A percentile compares a stretch with the other conserved stretches of the same genome.
These are phyloP conservation scores for Spencermartinsiella europaea DNA, from an alignment of 805 yeast genomes.

Conservation along the genomic window DNA sequence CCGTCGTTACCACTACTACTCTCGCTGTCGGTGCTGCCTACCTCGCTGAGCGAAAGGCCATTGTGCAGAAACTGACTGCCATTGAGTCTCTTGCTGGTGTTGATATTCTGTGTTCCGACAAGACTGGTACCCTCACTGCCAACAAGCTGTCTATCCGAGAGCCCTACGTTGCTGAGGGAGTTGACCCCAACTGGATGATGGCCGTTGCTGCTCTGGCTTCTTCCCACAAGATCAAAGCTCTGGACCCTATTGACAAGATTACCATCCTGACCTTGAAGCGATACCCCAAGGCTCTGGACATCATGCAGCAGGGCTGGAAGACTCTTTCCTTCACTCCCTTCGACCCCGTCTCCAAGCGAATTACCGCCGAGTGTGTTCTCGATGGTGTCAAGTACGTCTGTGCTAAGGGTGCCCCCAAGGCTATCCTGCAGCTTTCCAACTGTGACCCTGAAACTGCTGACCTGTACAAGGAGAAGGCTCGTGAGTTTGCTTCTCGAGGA, in stretches of 20 bases:
- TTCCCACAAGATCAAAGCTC: conserved; percentile 96
- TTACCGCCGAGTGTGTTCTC: conserved; percentile 90
- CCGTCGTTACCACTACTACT: conserved; percentile 97
- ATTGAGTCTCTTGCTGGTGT: conserved; percentile 97
- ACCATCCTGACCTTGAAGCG: conserved; percentile 82
- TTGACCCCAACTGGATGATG: conserved; percentile 93
- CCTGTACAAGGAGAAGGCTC: conserved; percentile 93
- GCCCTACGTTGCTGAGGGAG: conserved; percentile 98
- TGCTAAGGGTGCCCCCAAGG: conserved; percentile 98
- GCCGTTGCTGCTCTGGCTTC: conserved; percentile 97
- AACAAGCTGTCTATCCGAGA: conserved; percentile 93
- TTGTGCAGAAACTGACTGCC: conserved; percentile 94
- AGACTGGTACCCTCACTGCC: conserved; percentile 97
- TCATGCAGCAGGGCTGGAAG: conserved; percentile 38
- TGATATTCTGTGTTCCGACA: conserved; percentile 95
- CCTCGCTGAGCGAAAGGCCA: conserved; percentile 94
- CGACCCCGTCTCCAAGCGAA: conserved; percentile 97
- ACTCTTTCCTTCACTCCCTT: conserved; percentile 83
- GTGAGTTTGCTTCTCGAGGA: conserved; percentile 97
- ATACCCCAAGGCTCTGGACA: conserved; percentile 76
- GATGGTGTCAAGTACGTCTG: conserved; percentile 94
- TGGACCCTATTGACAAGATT: conserved; percentile 95
- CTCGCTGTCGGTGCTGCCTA: conserved; percentile 99
- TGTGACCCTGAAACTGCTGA: conserved; percentile 87
- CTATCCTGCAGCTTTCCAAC: conserved; percentile 52